Conservation (phyloP, 2,329 filamentous ascomycete species). For the Coniella vitis region DNA sequence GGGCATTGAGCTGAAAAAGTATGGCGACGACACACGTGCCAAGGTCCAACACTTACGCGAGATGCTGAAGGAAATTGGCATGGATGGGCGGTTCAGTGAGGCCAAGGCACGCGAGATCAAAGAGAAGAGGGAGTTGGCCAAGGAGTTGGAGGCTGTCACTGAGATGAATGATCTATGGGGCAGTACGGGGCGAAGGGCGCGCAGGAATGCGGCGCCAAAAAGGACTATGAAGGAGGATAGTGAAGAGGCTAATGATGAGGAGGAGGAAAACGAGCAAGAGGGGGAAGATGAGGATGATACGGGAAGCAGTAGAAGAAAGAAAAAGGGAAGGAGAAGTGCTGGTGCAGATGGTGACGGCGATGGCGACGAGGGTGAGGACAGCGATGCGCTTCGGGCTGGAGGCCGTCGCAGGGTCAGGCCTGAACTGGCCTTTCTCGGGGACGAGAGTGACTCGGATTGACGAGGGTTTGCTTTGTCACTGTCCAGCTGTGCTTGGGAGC, state of each 20-base stretch:
- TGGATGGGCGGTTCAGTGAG: conserved; percentile 81
- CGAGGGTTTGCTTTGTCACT: neutral
- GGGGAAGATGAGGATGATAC: conserved; percentile 23
- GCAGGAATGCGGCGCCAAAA: conserved; percentile 33
- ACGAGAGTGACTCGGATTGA: conserved; percentile 62
- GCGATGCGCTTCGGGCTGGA: conserved; percentile 32
- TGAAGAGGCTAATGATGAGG: conserved; percentile 24
- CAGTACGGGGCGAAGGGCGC: conserved; percentile 31
- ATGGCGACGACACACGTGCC: conserved; percentile 60
- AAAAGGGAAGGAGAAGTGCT: conserved; percentile 23
- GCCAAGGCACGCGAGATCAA: conserved; percentile 82
- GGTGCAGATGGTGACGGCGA: conserved; percentile 23
- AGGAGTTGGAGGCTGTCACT: conserved; percentile 77
- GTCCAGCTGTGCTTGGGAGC: neutral
- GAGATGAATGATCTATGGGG: conserved; percentile 80
- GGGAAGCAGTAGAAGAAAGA: conserved; percentile 18
- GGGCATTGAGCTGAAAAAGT: conserved; percentile 74
- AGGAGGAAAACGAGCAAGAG: conserved; percentile 22
- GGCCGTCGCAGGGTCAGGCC: conserved; percentile 40
- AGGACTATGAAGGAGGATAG: conserved; percentile 31
- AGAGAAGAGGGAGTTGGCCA: conserved; percentile 74
- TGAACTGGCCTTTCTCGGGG: conserved; percentile 60
- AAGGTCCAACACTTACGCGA: conserved; percentile 77
- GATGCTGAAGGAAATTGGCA: conserved; percentile 76
- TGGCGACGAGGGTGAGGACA: conserved; percentile 24